Conservation (phyloP, 1,139 yeast species). For the Meyerozyma smithsonii region DNA sequence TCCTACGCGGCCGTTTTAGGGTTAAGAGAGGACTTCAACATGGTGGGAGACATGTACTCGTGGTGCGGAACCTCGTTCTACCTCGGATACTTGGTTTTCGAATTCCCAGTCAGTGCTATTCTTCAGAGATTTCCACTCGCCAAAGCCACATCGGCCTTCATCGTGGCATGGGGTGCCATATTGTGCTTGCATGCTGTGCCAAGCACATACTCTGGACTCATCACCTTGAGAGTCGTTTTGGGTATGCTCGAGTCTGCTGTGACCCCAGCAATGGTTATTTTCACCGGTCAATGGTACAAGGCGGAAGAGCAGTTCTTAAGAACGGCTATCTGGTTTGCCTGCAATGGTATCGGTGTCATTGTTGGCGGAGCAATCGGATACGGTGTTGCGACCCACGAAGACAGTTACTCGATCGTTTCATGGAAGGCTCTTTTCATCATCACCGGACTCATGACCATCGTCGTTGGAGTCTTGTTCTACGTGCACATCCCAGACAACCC, state of each 20-base stretch:
- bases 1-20: slow-evolving; percentile 62
- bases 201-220: slow-evolving; percentile 29
- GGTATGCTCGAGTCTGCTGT: slow-evolving; percentile 55
- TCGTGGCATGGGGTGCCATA: slow-evolving; percentile 46
- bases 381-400: slow-evolving; percentile 32
- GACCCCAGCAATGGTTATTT: slow-evolving; percentile 49
- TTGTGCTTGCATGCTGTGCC: slow-evolving; percentile 39
- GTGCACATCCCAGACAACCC: slow-evolving; percentile 52
- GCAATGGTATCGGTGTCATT: slow-evolving; percentile 48
- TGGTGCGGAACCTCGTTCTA: slow-evolving; percentile 59
- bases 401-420: slow-evolving; percentile 26
- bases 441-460: slow-evolving; percentile 43
- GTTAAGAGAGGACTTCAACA: slow-evolving; percentile 39
- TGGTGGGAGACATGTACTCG: slow-evolving; percentile 49
- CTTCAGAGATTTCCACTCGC: slow-evolving; percentile 43
- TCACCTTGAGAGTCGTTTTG: slow-evolving; percentile 40
- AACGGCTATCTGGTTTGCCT: slow-evolving; percentile 45
- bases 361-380: slow-evolving; percentile 54
- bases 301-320: slow-evolving; percentile 47
- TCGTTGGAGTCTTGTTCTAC: slow-evolving; percentile 37
- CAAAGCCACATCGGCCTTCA: slow-evolving; percentile 27
- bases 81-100: slow-evolving; percentile 46
- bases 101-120: slow-evolving; percentile 38
- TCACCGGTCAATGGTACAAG: slow-evolving; percentile 53
- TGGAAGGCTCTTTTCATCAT: slow-evolving; percentile 48